Base-by-base conservation (phyloP, 164 flowering plant species). In the Magnolia kwangsiensis region DNA sequence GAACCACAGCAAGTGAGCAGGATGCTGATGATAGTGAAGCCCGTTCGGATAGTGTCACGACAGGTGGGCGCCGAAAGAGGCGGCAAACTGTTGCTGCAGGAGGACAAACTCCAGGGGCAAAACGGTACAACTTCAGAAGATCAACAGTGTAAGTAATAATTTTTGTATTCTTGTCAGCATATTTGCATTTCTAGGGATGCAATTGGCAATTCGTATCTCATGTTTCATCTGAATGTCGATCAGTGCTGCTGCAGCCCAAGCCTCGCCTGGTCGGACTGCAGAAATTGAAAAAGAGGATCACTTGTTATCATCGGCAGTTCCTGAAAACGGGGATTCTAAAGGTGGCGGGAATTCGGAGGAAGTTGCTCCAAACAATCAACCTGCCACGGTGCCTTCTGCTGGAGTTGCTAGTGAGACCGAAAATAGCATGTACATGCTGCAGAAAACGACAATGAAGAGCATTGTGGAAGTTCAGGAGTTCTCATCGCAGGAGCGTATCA, bases 101-200 rank as follows among this genome's bases (percentile, higher is more conserved):
- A 24, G 63, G 68, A 6, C 88, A 86, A 76, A 77, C 88, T 70
- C 91, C 92, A 29, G 95, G 87, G 9, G 82, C 78, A 81, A 83
- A 64, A 23, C 89, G 96, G 50, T 95, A 95, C 84, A 91, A 95
- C 82, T 92, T 95, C 65, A 87, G 98, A 82, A 88, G 84, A 50
- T 87, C 81, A 23, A 90, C 82, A 81, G 81, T 63, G 45, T 37
- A 37, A 37, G 45, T 37, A 37, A 37, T 37, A 37, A 3, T 37
- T 37, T 37, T 37, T 3, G 45, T 37, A 37, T 37, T 37, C 45
- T 37, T 37, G 45, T 37, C 45, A 37, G 45, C 45, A 37, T 37
- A 37, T 37, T 37, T 37, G 45, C 45, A 37, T 37, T 37, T 2
- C 45, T 37, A 37, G 0, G 45, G 6, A 37, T 3, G 45, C 45